Percentiles rank a stretch among this genome's conserved stretches.
These are phyloP conservation scores for Aspergillus hortae DNA, from an alignment of 2,329 filamentous ascomycete species.

Conservation along the genomic window DNA sequence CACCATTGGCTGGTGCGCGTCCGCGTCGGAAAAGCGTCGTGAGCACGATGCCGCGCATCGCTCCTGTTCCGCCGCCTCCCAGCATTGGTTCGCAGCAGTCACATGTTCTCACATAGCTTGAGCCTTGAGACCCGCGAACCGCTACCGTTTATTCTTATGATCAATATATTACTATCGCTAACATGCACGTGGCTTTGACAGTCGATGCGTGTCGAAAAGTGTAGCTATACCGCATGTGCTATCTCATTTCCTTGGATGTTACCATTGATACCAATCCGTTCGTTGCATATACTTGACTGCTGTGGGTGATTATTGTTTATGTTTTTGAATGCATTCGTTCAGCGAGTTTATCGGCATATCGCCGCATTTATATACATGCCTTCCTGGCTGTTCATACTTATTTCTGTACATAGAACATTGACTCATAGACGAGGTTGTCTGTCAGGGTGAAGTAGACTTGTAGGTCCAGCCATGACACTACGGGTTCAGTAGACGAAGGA, in stretches of 20 bases:
- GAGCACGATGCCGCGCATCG: not conserved
- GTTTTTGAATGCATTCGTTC: not conserved
- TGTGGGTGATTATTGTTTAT: not conserved
- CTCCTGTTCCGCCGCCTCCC: not conserved
- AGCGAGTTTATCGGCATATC: not conserved
- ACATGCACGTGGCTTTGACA: conserved; percentile 9
- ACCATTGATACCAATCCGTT: not conserved
- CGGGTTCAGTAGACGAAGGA: too few relatives aligned
- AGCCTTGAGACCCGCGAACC: not conserved
- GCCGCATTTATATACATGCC: too few relatives aligned
- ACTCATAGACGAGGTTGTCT: not conserved
- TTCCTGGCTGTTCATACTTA: too few relatives aligned
- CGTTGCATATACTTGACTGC: not conserved
- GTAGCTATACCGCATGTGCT: not conserved
- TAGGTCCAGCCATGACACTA: too few relatives aligned
- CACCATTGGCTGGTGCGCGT: conserved; percentile 7
- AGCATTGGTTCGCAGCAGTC: not conserved
- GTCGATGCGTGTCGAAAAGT: conserved; percentile 4
- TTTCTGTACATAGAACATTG: not conserved
- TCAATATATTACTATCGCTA: too few relatives aligned
- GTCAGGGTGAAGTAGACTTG: too few relatives aligned
- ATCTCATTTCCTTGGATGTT: not conserved
- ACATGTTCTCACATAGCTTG: not conserved
- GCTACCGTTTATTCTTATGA: not conserved
- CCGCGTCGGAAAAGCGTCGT: conserved; percentile 9